Percentiles rank a stretch among this genome's conserved stretches.
phyloP scores from a whole-genome alignment of 179 eudicot species.

The Heliamphora pulchella region DNA sequence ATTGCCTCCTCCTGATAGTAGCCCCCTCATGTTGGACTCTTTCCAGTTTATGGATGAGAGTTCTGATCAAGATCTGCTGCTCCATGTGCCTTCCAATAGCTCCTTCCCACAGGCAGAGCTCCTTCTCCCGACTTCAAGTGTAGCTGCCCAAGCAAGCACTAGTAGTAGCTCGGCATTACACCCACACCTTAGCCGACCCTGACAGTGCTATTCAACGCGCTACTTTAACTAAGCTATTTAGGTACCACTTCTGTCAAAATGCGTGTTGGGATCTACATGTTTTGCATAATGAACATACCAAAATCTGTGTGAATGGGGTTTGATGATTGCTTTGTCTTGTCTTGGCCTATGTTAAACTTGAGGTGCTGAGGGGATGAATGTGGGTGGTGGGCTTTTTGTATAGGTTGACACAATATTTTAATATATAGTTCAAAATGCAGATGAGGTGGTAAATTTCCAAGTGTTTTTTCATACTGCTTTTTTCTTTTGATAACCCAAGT shows the following conservation, averaged over 20 bases:
- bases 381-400: slow-evolving; percentile 26
- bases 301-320: slow-evolving; percentile 14
- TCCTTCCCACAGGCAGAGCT: slow-evolving; percentile 90
- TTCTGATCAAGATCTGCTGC: slow-evolving; percentile 72
- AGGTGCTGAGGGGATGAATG: slow-evolving; percentile 26
- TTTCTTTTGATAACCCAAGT: too few species aligned
- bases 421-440: slow-evolving; percentile 35
- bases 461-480: too few species aligned
- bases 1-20: slow-evolving; percentile 38
- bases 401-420: slow-evolving; percentile 35
- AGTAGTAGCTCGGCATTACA: slow-evolving; percentile 51
- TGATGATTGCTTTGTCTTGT: slow-evolving; percentile 18
- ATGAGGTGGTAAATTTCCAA: slow-evolving; percentile 9
- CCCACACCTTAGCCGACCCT: slow-evolving; percentile 40
- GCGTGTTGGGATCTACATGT: slow-evolving; percentile 3
- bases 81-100: slow-evolving; percentile 68
- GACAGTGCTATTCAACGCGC: slow-evolving; percentile 22
- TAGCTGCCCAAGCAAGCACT: slow-evolving; percentile 52
- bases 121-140: slow-evolving; percentile 54
- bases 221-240: slow-evolving; percentile 9
- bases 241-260: slow-evolving; percentile 12
- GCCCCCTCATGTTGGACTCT: slow-evolving; percentile 43
- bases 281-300: slow-evolving; percentile 13
- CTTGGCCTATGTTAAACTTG: slow-evolving; percentile 23
- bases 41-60: slow-evolving; percentile 45